Conservation (phyloP, 2,329 filamentous ascomycete genomes). For the Fonsecaea pugnacius region DNA sequence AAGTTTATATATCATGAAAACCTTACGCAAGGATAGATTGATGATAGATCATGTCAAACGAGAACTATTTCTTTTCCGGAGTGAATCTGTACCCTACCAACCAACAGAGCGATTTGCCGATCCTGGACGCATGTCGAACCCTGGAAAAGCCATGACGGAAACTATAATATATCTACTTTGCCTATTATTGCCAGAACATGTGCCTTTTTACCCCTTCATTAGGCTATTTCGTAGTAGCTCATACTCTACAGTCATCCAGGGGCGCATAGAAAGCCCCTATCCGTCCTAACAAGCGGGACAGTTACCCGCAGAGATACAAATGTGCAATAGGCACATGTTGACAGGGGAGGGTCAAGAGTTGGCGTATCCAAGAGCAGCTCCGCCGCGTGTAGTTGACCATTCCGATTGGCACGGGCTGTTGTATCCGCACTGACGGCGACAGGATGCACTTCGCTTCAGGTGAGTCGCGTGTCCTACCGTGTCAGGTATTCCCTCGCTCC, state of each 20-base stretch:
- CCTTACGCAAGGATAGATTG: no score
- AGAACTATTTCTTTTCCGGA: not conserved
- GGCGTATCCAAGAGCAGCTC: not conserved
- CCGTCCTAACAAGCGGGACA: no score
- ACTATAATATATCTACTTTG: no score
- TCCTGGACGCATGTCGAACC: no score
- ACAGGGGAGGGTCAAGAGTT: not conserved
- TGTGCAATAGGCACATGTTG: not conserved
- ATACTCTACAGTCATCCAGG: not conserved
- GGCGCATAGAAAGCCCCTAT: not conserved
- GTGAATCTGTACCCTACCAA: not conserved
- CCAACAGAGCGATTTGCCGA: not conserved
- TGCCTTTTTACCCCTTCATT: no score
- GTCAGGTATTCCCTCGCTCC: slow-evolving; percentile 1
- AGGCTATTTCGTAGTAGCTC: not conserved
- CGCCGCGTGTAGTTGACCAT: not conserved
- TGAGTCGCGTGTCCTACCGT: not conserved
- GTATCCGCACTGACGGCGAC: not conserved
- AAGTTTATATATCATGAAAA: no score
- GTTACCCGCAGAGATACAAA: not conserved
- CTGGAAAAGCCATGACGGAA: no score
- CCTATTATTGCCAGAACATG: no score
- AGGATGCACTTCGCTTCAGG: not conserved
- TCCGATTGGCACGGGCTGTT: not conserved
- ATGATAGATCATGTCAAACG: not conserved